Evolutionary conservation across 2,329 filamentous ascomycete genomes (phyloP).

Genomic region (Mycosphaerella arachidis): DNA sequence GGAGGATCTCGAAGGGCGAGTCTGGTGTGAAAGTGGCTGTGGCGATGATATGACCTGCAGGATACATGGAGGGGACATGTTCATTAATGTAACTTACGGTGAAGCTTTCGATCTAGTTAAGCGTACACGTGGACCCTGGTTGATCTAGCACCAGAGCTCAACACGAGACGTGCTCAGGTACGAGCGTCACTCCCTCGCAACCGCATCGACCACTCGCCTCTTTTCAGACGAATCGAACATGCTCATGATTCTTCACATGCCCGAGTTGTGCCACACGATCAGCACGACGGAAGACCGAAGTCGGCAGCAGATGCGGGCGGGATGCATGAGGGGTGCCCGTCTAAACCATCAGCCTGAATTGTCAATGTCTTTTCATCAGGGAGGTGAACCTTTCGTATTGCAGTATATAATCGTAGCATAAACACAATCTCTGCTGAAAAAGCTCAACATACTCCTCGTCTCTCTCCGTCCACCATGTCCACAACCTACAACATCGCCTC

Average conservation of each 20-base stretch:
- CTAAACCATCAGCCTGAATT: too few species aligned
- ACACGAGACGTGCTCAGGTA: too few species aligned
- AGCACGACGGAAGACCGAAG: too few species aligned
- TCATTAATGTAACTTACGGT: background rate
- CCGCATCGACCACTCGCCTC: too few species aligned
- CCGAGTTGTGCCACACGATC: too few species aligned
- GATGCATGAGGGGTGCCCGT: too few species aligned
- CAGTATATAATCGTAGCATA: background rate
- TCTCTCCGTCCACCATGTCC: background rate
- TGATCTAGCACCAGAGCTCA: too few species aligned
- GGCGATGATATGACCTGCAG: background rate
- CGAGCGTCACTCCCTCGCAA: too few species aligned
- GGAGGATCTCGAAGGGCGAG: background rate
- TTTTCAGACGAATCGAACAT: too few species aligned
- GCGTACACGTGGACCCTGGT: constrained; percentile 1
- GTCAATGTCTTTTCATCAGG: background rate
- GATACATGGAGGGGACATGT: background rate
- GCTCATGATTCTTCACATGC: too few species aligned
- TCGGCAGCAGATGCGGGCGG: too few species aligned
- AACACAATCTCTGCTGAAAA: background rate
- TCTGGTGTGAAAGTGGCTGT: background rate
- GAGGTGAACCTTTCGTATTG: background rate
- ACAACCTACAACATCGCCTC: constrained; percentile 24
- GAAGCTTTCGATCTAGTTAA: constrained; percentile 1
- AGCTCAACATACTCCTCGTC: background rate